A percentile compares a stretch with the other conserved stretches of the same genome.
These are phyloP conservation scores for Fusarium sacchari DNA, from an alignment of 2,329 filamentous ascomycete species.

Conservation along the genomic window DNA sequence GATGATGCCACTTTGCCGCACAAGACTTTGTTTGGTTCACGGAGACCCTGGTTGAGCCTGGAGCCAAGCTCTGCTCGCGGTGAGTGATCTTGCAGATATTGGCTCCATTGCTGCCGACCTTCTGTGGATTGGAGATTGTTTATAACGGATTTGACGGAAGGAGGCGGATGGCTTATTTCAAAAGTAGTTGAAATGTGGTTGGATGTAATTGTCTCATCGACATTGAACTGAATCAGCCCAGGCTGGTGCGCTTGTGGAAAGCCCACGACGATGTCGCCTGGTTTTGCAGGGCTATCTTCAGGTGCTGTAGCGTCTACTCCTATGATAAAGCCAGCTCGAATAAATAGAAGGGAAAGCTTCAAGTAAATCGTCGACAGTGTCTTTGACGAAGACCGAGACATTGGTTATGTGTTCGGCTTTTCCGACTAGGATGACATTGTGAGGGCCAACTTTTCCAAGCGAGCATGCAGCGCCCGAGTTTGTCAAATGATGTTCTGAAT, in stretches of 20 bases:
- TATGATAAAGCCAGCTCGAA: neutral
- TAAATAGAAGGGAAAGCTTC: accelerated
- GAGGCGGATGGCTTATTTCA: neutral
- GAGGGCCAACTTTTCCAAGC: neutral
- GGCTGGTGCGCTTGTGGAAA: neutral
- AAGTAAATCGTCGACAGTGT: neutral
- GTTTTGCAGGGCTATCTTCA: accelerated
- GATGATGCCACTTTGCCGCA: neutral
- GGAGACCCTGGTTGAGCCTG: too few relatives aligned
- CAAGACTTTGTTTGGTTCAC: neutral
- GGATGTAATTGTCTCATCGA: accelerated
- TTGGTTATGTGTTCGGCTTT: accelerated
- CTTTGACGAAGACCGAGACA: accelerated
- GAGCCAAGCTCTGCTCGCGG: neutral
- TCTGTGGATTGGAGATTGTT: accelerated
- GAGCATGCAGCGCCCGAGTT: neutral
- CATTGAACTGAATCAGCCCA: neutral
- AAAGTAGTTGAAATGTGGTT: neutral
- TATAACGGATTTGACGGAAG: accelerated
- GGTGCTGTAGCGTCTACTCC: neutral
- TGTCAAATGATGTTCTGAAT: accelerated
- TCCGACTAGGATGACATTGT: neutral
- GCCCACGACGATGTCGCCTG: neutral
- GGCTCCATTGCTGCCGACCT: neutral
- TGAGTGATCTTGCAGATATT: neutral